Conservation (phyloP, 306 rosid genomes). For the Rosa chinensis region DNA sequence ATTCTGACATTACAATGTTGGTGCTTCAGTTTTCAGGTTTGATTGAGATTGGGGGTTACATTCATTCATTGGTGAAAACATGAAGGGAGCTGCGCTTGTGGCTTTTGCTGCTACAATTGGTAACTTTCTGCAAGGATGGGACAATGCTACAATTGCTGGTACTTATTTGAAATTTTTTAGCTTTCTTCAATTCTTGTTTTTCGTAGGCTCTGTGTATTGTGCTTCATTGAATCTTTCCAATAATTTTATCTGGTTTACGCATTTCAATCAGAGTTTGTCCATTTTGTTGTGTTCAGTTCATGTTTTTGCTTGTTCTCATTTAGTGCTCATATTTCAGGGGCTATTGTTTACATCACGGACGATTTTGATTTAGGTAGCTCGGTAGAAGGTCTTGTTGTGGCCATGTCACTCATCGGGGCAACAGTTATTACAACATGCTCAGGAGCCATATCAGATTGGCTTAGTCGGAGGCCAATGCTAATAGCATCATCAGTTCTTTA, state of each 20-base stretch:
- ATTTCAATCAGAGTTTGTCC: too few relatives aligned
- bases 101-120: slow-evolving; percentile 89
- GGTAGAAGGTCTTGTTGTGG: too few relatives aligned
- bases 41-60: slow-evolving; percentile 15
- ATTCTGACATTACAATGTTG: too few relatives aligned
- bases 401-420: slow-evolving; percentile 82
- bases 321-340: too few relatives aligned
- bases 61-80: slow-evolving; percentile 21
- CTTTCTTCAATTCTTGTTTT: not conserved
- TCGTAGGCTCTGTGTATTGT: not conserved
- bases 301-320: too few relatives aligned
- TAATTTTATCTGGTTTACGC: slow-evolving; percentile 23
- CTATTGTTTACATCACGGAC: too few relatives aligned
- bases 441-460: too few relatives aligned
- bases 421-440: too few relatives aligned
- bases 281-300: too few relatives aligned
- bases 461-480: too few relatives aligned
- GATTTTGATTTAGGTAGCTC: too few relatives aligned
- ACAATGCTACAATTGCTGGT: slow-evolving; percentile 96
- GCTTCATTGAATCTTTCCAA: not conserved
- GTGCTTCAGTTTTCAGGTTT: slow-evolving; percentile 7
- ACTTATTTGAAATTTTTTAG: not conserved
- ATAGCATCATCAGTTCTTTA: too few relatives aligned
- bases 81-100: slow-evolving; percentile 79
- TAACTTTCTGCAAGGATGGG: slow-evolving; percentile 91